Evolutionary conservation across 352 stramenopile species (phyloP), one percentile per base, ranked within the genome.

Genomic region (Phytophthora melonis): DNA sequence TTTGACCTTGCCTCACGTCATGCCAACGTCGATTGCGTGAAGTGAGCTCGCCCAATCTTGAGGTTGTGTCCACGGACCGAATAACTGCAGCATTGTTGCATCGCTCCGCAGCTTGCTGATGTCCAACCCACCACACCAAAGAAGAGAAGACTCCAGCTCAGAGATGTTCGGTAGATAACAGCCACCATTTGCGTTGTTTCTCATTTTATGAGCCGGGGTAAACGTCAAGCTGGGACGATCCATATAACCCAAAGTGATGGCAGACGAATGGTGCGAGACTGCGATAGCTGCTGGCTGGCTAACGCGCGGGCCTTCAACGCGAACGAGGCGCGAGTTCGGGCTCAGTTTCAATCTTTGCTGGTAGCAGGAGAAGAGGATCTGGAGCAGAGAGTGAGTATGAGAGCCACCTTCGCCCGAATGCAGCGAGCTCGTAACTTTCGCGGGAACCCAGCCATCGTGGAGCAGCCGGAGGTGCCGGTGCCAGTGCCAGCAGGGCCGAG

Each of bases 381-480:
- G 18, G 25, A 2, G 19, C 32, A 43, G 49, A 53, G 16, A 43
- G 49, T 53, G 10, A 68, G n/a, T 8, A 78, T 75, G 72, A 72
- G 54, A 41, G 50, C 59, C 27, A 54, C 52, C 5, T 62, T 72
- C 36, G 50, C 62, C 66, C 58, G 61, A 1, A 60, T 75, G 67
- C 67, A 68, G 49, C 74, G 66, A 19, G 11, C 73, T n/a, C 56
- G 62, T 30, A 59, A 59, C 16, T 53, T 66, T 1, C 70, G 58
- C 11, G 53, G 52, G 8, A 56, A 30, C 7, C 18, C 58, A 58
- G 36, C 53, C 1, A 13, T 66, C 5, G 72, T 79, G 27, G 63
- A 70, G 53, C 72, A 77, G 36, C 72, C 72, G 14, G 34, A 64
- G 34, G 58, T 74, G 39, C 58, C 68, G 21, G 72, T 79, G 32